Evolutionary conservation across 1,284 basidiomycete genomes (phyloP), one percentile per base, ranked within the genome.

Genomic region (Jaminaea rosea): DNA sequence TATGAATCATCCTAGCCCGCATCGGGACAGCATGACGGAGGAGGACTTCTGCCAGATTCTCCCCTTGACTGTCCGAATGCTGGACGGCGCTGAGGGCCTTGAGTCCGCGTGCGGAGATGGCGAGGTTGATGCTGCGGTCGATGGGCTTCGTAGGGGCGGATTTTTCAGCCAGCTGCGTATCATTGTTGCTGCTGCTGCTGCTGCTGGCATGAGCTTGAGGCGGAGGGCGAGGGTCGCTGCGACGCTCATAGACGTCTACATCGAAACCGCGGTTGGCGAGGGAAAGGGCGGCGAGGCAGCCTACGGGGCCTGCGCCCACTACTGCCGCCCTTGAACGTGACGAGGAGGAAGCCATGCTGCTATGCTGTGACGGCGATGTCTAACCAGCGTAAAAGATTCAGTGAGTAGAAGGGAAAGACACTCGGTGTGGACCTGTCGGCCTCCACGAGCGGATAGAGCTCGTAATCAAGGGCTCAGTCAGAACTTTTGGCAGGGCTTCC

Each of bases 51-150:
- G 86, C 84, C 46, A 86, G 79, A 31, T 79, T 80, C 44, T 46
- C 36, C 4, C 42, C 56, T 17, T 17, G 15, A 5, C 15, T 39
- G 6, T 55, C 49, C 26, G n/a, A n/a, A n/a, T n/a, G n/a, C n/a
- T 44, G 52, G 62, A 97, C 82, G 47, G 83, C 82, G 63, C 84
- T 79, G 39, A 97, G 79, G 28, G 92, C 92, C 60, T 85, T 82
- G 52, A 97, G 84, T 55, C 92, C 93, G 49, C 93, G 83, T 53
- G 89, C 83, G 17, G 91, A 96, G 59, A 98, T 89, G 29, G 92
- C 92, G 47, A 98, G 80, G 78, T 98, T 98, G 78, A 98, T 96
- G 50, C 88, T 93, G 54, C 93, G 83, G n/a, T n/a, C n/a, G n/a
- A n/a, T n/a, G 63, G 61, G 60, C 13, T 60, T 55, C 21, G 49